phyloP scores from a whole-genome alignment of 2,329 filamentous ascomycete species.

The Sporothrix humicola region DNA sequence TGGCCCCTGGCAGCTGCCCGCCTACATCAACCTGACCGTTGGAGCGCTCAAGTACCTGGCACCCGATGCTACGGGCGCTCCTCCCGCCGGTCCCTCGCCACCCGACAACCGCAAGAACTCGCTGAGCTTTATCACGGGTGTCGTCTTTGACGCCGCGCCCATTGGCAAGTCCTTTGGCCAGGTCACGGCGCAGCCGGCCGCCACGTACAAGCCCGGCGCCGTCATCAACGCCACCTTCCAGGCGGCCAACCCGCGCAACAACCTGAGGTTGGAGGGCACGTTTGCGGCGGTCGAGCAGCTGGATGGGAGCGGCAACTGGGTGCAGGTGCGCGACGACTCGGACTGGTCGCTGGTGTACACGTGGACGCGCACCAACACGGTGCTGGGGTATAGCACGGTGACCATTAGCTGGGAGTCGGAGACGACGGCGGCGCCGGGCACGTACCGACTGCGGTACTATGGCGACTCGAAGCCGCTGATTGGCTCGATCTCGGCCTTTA shows the following conservation, averaged over 20 bases:
- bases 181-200: constrained; percentile 59
- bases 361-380: constrained; percentile 74
- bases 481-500: constrained; percentile 63
- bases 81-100: constrained; percentile 65
- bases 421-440: constrained; percentile 60
- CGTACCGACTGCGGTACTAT: constrained; percentile 79
- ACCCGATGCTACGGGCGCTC: constrained; percentile 51
- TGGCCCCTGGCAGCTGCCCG: constrained; percentile 79
- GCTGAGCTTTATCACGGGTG: constrained; percentile 78
- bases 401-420: constrained; percentile 80
- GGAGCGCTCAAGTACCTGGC: constrained; percentile 70
- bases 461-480: constrained; percentile 74
- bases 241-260: constrained; percentile 87
- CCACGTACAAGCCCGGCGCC: constrained; percentile 62
- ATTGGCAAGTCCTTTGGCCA: constrained; percentile 71
- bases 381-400: constrained; percentile 77
- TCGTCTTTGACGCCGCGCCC: constrained; percentile 73
- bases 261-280: constrained; percentile 76
- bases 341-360: constrained; percentile 84
- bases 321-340: constrained; percentile 69
- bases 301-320: constrained; percentile 60
- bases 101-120: constrained; percentile 80
- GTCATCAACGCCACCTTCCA: constrained; percentile 72
- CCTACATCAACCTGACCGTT: constrained; percentile 87
- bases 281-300: constrained; percentile 76